Evolutionary conservation across 352 stramenopile genomes (phyloP).

Genomic region (Plasmopara halstedii): DNA sequence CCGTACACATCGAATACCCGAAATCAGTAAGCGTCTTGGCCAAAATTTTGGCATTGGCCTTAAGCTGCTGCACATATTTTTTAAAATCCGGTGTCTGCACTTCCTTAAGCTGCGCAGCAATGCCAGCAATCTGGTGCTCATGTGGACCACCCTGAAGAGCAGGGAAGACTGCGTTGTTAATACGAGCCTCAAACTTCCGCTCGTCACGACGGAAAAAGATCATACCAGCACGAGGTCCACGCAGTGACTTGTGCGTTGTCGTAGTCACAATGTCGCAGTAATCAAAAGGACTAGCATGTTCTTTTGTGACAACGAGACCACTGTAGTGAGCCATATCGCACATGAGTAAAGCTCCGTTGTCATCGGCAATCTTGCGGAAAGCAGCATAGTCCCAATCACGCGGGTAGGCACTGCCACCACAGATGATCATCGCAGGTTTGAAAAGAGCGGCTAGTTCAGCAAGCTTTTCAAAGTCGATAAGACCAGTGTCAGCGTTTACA

Average conservation of each 20-base stretch:
- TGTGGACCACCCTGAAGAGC: slow-evolving; percentile 96
- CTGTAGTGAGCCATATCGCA: slow-evolving; percentile 99
- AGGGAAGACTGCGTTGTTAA: slow-evolving; percentile 99
- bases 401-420: slow-evolving; percentile 96
- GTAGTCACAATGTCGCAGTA: slow-evolving; percentile 99
- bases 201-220: slow-evolving; percentile 98
- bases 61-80: slow-evolving; percentile 91
- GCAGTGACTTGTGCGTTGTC: slow-evolving; percentile 98
- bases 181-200: slow-evolving; percentile 88
- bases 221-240: slow-evolving; percentile 96
- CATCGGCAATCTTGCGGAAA: slow-evolving; percentile 97
- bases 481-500: slow-evolving; percentile 90
- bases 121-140: slow-evolving; percentile 98
- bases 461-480: slow-evolving; percentile 97
- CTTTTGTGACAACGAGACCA: slow-evolving; percentile 94
- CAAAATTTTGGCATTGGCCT: slow-evolving; percentile 94
- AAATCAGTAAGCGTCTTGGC: slow-evolving; percentile 85
- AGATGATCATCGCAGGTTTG: slow-evolving; percentile 97
- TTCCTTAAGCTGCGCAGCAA: slow-evolving; percentile 98
- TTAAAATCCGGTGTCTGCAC: slow-evolving; percentile 95
- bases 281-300: slow-evolving; percentile 94
- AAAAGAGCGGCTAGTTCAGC: slow-evolving; percentile 92
- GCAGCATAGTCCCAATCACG: slow-evolving; percentile 97
- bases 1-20: slow-evolving; percentile 96
- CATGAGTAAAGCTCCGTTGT: slow-evolving; percentile 96